Evolutionary conservation across 257 asterid genomes (phyloP).

Genomic region (Paulownia fortunei): DNA sequence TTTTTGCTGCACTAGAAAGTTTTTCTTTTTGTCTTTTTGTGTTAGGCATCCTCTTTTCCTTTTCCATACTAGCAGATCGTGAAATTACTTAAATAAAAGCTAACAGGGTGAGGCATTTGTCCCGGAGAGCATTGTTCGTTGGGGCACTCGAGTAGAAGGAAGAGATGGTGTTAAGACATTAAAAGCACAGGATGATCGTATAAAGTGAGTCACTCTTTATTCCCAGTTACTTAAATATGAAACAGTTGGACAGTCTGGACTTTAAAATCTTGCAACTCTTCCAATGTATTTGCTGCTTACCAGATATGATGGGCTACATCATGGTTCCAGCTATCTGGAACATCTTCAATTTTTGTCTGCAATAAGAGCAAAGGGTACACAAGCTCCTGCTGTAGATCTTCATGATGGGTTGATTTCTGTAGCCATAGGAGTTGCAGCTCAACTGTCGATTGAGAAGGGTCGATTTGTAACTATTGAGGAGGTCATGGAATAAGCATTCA

Average conservation of each 20-base stretch:
- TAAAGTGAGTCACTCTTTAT: conserved; percentile 57
- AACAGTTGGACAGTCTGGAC: background rate
- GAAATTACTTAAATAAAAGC: conserved; percentile 4
- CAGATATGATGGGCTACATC: conserved; percentile 92
- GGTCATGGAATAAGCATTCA: conserved; percentile 47
- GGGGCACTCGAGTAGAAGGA: conserved; percentile 76
- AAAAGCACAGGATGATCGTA: conserved; percentile 70
- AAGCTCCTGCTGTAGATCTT: conserved; percentile 74
- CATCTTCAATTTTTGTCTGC: conserved; percentile 78
- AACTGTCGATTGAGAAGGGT: conserved; percentile 78
- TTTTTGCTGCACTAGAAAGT: background rate
- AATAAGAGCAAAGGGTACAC: conserved; percentile 59
- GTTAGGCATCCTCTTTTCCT: no score
- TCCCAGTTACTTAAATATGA: background rate
- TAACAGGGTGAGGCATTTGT: conserved; percentile 93
- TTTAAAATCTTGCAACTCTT: background rate
- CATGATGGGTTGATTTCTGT: conserved; percentile 89
- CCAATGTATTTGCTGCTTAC: background rate
- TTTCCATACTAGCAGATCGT: background rate
- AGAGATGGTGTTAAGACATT: conserved; percentile 65
- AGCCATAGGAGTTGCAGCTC: conserved; percentile 97
- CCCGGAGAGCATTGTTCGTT: conserved; percentile 81
- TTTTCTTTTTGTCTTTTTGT: background rate
- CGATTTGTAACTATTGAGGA: conserved; percentile 71
- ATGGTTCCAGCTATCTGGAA: conserved; percentile 94